phyloP scores from a whole-genome alignment of 2,329 filamentous ascomycete genomes.

The Plectosphaerella sp. region DNA sequence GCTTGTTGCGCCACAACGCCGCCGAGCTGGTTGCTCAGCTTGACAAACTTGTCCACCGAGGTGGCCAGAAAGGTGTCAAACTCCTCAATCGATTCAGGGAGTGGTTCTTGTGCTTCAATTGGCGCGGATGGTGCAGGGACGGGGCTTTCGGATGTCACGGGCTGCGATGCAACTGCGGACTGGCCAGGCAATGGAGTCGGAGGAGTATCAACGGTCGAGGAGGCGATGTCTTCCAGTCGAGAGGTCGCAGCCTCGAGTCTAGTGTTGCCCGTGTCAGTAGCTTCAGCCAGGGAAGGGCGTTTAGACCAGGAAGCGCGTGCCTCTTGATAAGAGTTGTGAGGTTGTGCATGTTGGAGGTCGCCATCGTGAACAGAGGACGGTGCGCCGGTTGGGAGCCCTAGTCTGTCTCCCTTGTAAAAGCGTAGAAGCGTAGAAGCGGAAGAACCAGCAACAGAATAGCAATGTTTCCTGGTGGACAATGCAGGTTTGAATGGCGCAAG shows the following conservation, averaged over 20 bases:
- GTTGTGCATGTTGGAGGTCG: conserved; percentile 87
- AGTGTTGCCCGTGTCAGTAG: conserved; percentile 8
- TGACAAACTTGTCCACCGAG: conserved; percentile 73
- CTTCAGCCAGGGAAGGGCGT: neutral
- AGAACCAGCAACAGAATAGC: too few species aligned
- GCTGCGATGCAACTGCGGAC: conserved; percentile 27
- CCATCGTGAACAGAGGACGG: conserved; percentile 45
- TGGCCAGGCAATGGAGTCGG: conserved; percentile 42
- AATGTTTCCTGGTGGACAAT: too few species aligned
- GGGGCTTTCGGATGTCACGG: conserved; percentile 22
- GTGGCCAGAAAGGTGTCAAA: conserved; percentile 76
- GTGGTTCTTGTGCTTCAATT: conserved; percentile 36
- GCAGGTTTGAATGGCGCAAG: too few species aligned
- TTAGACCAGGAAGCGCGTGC: conserved; percentile 47
- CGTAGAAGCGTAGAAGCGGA: too few species aligned
- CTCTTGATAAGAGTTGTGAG: conserved; percentile 96
- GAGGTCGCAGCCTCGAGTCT: conserved; percentile 97
- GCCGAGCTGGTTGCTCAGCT: conserved; percentile 73
- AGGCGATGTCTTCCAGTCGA: conserved; percentile 91
- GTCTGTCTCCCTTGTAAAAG: too few species aligned
- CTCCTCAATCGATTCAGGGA: conserved; percentile 78
- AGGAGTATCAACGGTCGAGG: conserved; percentile 61
- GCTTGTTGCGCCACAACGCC: conserved; percentile 75
- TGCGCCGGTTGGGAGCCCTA: too few species aligned
- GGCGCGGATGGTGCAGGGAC: conserved; percentile 27